Conservation (phyloP, 306 rosid species). For the Trifolium fragiferum region DNA sequence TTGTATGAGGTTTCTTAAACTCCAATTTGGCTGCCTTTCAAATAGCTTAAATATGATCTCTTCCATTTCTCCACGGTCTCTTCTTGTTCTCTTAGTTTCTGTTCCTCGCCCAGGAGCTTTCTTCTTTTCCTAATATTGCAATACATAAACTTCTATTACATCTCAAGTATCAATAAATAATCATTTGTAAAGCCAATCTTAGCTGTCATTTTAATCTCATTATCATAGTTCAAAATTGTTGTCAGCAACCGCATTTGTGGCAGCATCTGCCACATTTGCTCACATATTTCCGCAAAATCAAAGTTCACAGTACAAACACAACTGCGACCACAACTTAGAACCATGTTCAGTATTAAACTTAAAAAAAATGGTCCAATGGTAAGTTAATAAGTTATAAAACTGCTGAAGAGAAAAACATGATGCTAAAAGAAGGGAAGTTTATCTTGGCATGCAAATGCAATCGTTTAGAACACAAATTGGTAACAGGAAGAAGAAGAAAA, state of each 20-base stretch:
- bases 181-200: too few species aligned
- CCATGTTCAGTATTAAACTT: background rate
- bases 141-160: slow-evolving; percentile 38
- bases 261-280: background rate
- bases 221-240: background rate
- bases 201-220: background rate
- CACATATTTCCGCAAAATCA: background rate
- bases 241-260: background rate
- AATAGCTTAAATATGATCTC: slow-evolving; percentile 81
- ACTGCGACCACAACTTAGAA: slow-evolving; percentile 1
- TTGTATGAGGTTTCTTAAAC: slow-evolving; percentile 74
- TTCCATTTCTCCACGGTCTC: slow-evolving; percentile 88
- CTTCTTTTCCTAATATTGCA: slow-evolving; percentile 75
- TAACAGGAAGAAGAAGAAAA: background rate
- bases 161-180: background rate
- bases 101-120: slow-evolving; percentile 58
- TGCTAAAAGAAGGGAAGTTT: background rate
- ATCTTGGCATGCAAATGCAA: background rate
- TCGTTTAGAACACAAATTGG: background rate
- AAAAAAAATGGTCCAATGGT: background rate
- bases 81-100: slow-evolving; percentile 78
- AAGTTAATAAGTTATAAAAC: background rate
- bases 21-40: slow-evolving; percentile 81
- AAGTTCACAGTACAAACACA: background rate
- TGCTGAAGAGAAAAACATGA: background rate